Evolutionary conservation across 257 asterid genomes (phyloP).

Genomic region (Eustoma russellianum): DNA sequence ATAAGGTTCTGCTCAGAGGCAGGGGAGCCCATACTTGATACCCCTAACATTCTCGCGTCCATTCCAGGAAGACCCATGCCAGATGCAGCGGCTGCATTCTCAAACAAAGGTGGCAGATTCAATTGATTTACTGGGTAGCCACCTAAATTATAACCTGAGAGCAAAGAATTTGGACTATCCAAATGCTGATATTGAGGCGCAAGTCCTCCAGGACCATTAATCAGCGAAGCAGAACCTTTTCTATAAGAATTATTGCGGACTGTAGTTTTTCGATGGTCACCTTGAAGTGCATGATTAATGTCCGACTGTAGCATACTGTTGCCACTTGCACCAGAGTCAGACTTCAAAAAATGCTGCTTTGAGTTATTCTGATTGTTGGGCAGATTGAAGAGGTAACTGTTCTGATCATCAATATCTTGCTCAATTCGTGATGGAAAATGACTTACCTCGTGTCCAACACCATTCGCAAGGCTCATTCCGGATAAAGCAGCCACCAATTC

Average conservation of each 20-base stretch:
- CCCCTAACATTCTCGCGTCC: constrained; percentile 71
- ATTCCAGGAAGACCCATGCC: constrained; percentile 70
- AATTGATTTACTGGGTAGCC: constrained; percentile 69
- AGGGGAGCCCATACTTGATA: constrained; percentile 50
- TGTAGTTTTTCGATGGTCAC: constrained; percentile 40
- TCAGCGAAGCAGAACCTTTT: constrained; percentile 43
- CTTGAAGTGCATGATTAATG: constrained; percentile 28
- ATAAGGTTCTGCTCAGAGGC: constrained; percentile 44
- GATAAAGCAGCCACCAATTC: constrained; percentile 82
- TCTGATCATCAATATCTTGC: constrained; percentile 36
- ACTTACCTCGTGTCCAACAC: constrained; percentile 37
- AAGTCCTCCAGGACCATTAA: constrained; percentile 31
- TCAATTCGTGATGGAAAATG: constrained; percentile 34
- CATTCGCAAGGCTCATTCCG: constrained; percentile 69
- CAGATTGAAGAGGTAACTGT: constrained; percentile 40
- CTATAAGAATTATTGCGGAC: constrained; percentile 40
- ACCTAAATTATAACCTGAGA: constrained; percentile 44
- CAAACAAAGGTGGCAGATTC: constrained; percentile 81
- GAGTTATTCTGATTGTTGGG: constrained; percentile 47
- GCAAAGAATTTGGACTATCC: constrained; percentile 70
- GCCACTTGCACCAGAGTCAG: constrained; percentile 31
- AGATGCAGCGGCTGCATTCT: constrained; percentile 89
- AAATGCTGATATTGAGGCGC: constrained; percentile 55
- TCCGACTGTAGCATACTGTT: constrained; percentile 23
- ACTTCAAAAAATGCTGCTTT: constrained; percentile 38